Percentiles rank a stretch among this genome's conserved stretches.
These are phyloP conservation scores for Sicyos baderoa DNA, from an alignment of 306 rosid species.

Conservation along the genomic window DNA sequence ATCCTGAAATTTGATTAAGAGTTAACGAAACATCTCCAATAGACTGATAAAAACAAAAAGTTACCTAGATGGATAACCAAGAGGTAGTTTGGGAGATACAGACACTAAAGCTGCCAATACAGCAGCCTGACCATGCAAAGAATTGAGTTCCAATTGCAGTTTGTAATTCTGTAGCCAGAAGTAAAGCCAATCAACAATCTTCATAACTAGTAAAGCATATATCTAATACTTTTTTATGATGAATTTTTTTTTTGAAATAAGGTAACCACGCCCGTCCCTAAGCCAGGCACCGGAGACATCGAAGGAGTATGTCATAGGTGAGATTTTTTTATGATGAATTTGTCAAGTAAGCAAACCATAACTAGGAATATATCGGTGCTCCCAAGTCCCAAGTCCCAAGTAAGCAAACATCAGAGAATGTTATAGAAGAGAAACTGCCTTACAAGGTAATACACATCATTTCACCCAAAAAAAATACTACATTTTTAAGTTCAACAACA, in stretches of 20 bases:
- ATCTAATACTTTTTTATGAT: background rate
- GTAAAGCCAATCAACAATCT: conserved; percentile 20
- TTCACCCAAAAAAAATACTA: background rate
- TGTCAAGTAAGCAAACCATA: too few relatives aligned
- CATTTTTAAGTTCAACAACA: background rate
- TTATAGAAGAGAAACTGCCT: background rate
- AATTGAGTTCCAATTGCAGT: conserved; percentile 73
- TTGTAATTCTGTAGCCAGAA: conserved; percentile 54
- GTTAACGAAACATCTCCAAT: background rate
- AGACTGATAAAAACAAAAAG: background rate
- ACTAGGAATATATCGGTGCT: background rate
- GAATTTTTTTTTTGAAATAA: too few relatives aligned
- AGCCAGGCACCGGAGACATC: too few relatives aligned
- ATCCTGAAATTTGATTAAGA: background rate
- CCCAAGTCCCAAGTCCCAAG: background rate
- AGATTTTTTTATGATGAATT: background rate
- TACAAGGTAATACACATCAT: too few relatives aligned
- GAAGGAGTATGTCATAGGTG: too few relatives aligned
- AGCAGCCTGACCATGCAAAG: conserved; percentile 89
- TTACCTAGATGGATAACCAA: conserved; percentile 93
- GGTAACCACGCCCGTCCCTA: too few relatives aligned
- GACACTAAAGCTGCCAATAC: conserved; percentile 87
- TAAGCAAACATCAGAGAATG: background rate
- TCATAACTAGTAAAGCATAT: background rate
- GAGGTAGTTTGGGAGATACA: conserved; percentile 79